Conservation (phyloP, 2,329 filamentous ascomycete genomes). For the Balansia obtecta region DNA sequence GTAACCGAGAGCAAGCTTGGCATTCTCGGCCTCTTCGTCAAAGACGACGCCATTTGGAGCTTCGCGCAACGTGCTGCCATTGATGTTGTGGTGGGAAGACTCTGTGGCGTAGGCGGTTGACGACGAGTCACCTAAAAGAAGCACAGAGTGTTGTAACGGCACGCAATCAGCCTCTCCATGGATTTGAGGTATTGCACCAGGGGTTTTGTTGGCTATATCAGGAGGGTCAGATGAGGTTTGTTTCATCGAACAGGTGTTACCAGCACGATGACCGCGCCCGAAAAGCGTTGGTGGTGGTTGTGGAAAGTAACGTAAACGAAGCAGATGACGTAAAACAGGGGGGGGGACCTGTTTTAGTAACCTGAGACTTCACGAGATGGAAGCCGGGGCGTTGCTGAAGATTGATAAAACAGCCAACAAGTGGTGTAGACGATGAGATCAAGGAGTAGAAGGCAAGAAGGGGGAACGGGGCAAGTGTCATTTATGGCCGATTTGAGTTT, state of each 20-base stretch:
- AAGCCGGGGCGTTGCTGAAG: not conserved
- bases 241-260: slow-evolving; percentile 45
- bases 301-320: not conserved
- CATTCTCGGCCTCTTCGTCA: slow-evolving; percentile 9
- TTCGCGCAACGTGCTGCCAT: slow-evolving; percentile 10
- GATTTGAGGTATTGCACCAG: slow-evolving; percentile 40
- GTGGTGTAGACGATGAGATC: not conserved
- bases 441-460: no score
- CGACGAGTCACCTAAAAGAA: slow-evolving; percentile 5
- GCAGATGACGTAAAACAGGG: not conserved
- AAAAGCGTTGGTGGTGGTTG: not conserved
- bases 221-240: slow-evolving; percentile 40
- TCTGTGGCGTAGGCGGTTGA: slow-evolving; percentile 1
- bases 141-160: slow-evolving; percentile 19
- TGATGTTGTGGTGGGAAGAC: slow-evolving; percentile 11
- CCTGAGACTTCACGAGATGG: not conserved
- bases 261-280: slow-evolving; percentile 6
- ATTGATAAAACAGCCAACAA: not conserved
- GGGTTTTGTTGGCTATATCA: slow-evolving; percentile 44
- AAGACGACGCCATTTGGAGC: slow-evolving; percentile 4
- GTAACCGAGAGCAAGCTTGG: slow-evolving; percentile 12
- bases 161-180: slow-evolving; percentile 34
- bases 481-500: slow-evolving; percentile 2
- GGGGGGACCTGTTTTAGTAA: no score
- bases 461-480: not conserved